Evolutionary conservation across 345 rosid species (phyloP).

Genomic region (Microcos paniculata): DNA sequence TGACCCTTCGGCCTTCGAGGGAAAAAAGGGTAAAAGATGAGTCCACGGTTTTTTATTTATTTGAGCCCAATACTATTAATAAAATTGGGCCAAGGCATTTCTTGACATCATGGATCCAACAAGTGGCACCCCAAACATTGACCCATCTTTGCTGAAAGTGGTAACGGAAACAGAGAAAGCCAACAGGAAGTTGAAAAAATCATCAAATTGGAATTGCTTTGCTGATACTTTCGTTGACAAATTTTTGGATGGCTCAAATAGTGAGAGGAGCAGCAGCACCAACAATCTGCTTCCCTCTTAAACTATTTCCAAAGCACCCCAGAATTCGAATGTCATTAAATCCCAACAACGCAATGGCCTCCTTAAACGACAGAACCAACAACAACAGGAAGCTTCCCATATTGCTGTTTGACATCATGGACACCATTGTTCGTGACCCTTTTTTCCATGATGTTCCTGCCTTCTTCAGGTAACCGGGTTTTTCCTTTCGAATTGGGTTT

Average conservation of each 20-base stretch:
- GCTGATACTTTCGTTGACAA: neutral
- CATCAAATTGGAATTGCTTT: neutral
- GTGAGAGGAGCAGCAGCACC: neutral
- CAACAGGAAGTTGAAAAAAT: neutral
- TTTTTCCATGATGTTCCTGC: constrained; percentile 81
- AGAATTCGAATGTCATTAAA: constrained; percentile 17
- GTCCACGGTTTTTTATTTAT: too few relatives aligned
- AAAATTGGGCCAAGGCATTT: too few relatives aligned
- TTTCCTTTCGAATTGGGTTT: neutral
- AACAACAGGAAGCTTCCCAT: constrained; percentile 66
- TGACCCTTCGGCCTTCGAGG: too few relatives aligned
- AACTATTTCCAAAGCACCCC: neutral
- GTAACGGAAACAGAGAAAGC: neutral
- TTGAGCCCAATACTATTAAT: too few relatives aligned
- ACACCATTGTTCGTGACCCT: constrained; percentile 95
- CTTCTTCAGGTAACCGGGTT: constrained; percentile 57
- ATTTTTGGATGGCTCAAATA: constrained; percentile 7
- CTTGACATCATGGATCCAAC: too few relatives aligned
- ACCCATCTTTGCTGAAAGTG: neutral
- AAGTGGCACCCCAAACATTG: too few relatives aligned
- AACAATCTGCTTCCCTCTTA: neutral
- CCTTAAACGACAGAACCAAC: neutral
- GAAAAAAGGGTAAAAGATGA: too few relatives aligned
- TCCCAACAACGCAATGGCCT: neutral
- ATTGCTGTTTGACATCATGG: constrained; percentile 92